phyloP scores from a whole-genome alignment of 306 rosid species.

The Purshia tridentata region DNA sequence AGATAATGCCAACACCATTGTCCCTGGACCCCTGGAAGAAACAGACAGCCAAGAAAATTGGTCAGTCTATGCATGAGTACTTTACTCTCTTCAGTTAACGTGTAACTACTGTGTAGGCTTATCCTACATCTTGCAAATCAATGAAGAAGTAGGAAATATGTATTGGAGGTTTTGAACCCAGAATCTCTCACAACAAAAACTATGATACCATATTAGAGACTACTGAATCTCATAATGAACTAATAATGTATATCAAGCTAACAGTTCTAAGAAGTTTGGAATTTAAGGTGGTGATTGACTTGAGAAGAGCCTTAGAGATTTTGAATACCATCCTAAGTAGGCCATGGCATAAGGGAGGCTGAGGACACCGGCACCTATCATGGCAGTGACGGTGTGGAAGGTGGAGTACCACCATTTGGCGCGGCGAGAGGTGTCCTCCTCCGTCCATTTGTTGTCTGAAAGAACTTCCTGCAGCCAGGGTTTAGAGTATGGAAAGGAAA shows the following conservation, averaged over 20 bases:
- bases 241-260: too few species aligned
- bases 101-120: too few species aligned
- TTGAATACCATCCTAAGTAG: conserved; percentile 80
- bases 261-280: too few species aligned
- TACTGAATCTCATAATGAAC: too few species aligned
- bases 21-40: conserved; percentile 83
- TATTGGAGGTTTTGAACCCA: too few species aligned
- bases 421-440: conserved; percentile 46
- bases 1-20: conserved; percentile 50
- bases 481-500: neutral
- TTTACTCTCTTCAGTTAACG: too few species aligned
- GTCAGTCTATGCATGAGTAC: neutral
- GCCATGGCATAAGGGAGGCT: conserved; percentile 96
- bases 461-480: conserved; percentile 41
- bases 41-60: neutral
- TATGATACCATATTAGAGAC: too few species aligned
- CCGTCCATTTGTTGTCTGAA: conserved; percentile 53
- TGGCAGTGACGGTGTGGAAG: conserved; percentile 88
- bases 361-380: conserved; percentile 96
- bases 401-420: conserved; percentile 99
- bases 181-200: too few species aligned
- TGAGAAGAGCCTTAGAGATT: too few species aligned
- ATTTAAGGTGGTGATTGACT: too few species aligned
- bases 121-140: too few species aligned
- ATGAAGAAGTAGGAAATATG: too few species aligned